Evolutionary conservation across 306 rosid species (phyloP), one percentile per base, ranked within the genome.

Genomic region (Prunus kanzakura): DNA sequence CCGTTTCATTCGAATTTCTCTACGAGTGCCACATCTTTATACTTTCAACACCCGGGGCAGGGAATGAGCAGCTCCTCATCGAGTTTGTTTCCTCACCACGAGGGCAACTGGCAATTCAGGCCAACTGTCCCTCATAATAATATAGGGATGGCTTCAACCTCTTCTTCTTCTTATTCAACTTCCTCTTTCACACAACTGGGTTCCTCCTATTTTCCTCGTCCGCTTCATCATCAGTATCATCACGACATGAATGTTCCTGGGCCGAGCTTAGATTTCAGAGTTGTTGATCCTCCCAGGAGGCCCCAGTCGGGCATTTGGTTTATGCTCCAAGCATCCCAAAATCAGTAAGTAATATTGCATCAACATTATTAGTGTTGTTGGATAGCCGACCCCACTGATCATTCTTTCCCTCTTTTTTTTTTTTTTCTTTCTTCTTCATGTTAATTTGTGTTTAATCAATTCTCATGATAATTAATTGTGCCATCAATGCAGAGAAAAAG

Each of bases 271-370:
- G 86, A 87, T 68, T 63, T 79, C 75, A 81, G 96, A 71, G 92
- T 92, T 11, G 91, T 90, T 58, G 88, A 88, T 80, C 98, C 98
- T 87, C 99, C 99, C 3, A 76, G 88, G 20, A 79, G 98, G 75
- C 96, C 97, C 61, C 93, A 88, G 77, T 96, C 98, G 8, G 99
- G 99, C 82, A 84, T 96, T 49, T 96, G 99, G 99, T 96, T 96
- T 35, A 89, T 80, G 87, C 89, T 96, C 8, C 96, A 88, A 90
- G 98, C 98, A n/a, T 89, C 93, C 15, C 96, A 80, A 64, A 87
- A 91, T 73, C 99, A 89, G 99, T 96, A 87, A 87, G 96, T 77
- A 73, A 52, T 41, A 18, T 29, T 32, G 7, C 32, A 41, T 63
- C 10, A 72, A 15, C 16, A n/a, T 27, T 23, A 16, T 11, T 47